Conservation (phyloP, 2,329 filamentous ascomycete species). For the Pseudogymnoascus sp. region DNA sequence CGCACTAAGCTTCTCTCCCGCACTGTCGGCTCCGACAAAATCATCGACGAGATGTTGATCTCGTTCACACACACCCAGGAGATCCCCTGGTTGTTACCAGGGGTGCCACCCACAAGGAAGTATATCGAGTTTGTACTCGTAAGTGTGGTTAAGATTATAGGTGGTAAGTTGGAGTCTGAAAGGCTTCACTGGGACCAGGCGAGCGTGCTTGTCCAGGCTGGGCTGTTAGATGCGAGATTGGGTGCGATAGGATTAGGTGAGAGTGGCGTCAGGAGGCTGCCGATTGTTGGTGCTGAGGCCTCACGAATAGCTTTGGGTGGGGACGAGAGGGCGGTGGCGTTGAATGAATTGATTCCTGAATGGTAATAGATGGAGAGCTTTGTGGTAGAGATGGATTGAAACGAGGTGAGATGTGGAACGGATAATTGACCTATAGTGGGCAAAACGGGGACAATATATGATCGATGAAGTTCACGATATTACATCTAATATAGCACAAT, state of each 20-base stretch:
- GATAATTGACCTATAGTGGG: background rate
- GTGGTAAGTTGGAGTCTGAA: conserved; percentile 58
- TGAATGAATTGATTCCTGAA: background rate
- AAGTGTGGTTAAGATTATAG: conserved; percentile 55
- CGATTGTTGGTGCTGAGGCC: conserved; percentile 19
- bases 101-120: conserved; percentile 48
- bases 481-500: background rate
- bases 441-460: background rate
- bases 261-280: conserved; percentile 12
- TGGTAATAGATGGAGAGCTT: background rate
- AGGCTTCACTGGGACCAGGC: conserved; percentile 64
- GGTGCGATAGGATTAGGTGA: conserved; percentile 13
- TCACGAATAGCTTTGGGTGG: conserved; percentile 9
- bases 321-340: background rate
- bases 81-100: conserved; percentile 56
- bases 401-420: background rate
- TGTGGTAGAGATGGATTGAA: background rate
- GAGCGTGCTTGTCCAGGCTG: conserved; percentile 54
- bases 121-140: conserved; percentile 49
- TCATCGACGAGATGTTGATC: conserved; percentile 57
- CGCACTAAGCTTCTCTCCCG: conserved; percentile 55
- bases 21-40: conserved; percentile 56
- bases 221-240: conserved; percentile 36
- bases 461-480: background rate
- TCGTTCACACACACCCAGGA: conserved; percentile 50